Conservation (phyloP, 495 filamentous ascomycete genomes). For the Sphaerosporella brunnea region DNA sequence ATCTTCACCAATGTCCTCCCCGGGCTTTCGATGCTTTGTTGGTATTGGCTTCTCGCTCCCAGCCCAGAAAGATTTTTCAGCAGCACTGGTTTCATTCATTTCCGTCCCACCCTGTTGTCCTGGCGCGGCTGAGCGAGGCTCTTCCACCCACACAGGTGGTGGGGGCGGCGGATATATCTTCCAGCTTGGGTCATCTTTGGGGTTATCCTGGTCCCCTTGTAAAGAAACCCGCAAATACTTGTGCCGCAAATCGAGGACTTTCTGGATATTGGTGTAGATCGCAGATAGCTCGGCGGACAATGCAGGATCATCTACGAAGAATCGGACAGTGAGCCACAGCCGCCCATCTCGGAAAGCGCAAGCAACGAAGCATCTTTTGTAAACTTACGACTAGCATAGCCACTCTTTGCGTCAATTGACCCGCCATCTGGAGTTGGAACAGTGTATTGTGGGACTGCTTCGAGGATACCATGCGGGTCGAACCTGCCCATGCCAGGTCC, state of each 20-base stretch:
- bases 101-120: neutral
- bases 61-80: constrained; percentile 8
- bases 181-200: constrained; percentile 70
- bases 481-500: constrained; percentile 17
- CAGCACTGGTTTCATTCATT: neutral
- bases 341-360: constrained; percentile 2
- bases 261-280: constrained; percentile 77
- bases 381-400: constrained; percentile 2
- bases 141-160: constrained; percentile 72
- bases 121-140: constrained; percentile 19
- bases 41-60: constrained; percentile 14
- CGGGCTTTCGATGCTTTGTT: constrained; percentile 53
- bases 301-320: constrained; percentile 37
- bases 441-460: neutral
- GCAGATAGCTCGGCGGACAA: constrained; percentile 63
- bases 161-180: constrained; percentile 78
- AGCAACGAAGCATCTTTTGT: neutral
- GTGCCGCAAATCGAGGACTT: constrained; percentile 63
- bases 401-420: neutral
- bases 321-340: too few relatives aligned
- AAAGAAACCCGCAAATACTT: constrained; percentile 81
- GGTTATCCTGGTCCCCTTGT: constrained; percentile 63
- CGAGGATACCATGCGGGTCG: constrained; percentile 20
- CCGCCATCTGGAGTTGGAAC: neutral
- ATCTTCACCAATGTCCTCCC: constrained; percentile 77